Base-by-base conservation (phyloP, 495 filamentous ascomycete species). In the Neurospora sp. region DNA sequence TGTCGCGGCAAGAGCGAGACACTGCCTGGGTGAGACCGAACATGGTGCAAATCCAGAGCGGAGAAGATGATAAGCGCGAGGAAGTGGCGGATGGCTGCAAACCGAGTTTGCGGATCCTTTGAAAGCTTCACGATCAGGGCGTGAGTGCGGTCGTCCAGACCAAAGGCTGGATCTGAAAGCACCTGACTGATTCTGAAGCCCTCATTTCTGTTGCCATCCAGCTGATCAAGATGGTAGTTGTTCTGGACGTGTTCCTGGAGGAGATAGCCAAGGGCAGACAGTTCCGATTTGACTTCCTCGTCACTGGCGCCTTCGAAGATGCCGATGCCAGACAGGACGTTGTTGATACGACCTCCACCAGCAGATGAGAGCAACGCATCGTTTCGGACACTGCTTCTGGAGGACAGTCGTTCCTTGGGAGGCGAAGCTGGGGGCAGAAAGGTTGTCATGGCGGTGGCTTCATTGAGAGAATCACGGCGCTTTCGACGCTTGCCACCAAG, bases 201-300 rank as follows among this genome's bases (percentile, higher is more conserved):
- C 5, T 66, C 28, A 3, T 36, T 66, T 5, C 54, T 66, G 54
- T 7, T 66, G 28, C 54, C 72, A 21, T 77, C 70, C 37, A 83
- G 73, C 3, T 78, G 78, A 4, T 77, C 70, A 10, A 73, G 74
- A 43, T 81, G 80, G 71, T 82, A 83, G 69, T 81, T 74, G 74
- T 74, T 79, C 54, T 83, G 77, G 66, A 79, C 80, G 54, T 83
- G 82, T 48, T 78, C 73, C 43, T 78, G 77, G 34, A 82, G 75
- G n/a, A 82, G 74, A 7, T 78, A 72, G 19, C 74, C 73, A 5
- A 82, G 74, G 2, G 80, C 73, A 31, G 45, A 71, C 28, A 82
- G 74, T 71, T 83, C 82, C 9, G 62, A 69, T 10, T 74, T 69
- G 39, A 82, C 75, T 17, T 78, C 78, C 10, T 73, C 72, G 74